Percentiles rank a stretch among this genome's conserved stretches.
Evolutionary conservation across 148 eudicot species (phyloP).

Genomic region (Chenopodium quinoa): DNA sequence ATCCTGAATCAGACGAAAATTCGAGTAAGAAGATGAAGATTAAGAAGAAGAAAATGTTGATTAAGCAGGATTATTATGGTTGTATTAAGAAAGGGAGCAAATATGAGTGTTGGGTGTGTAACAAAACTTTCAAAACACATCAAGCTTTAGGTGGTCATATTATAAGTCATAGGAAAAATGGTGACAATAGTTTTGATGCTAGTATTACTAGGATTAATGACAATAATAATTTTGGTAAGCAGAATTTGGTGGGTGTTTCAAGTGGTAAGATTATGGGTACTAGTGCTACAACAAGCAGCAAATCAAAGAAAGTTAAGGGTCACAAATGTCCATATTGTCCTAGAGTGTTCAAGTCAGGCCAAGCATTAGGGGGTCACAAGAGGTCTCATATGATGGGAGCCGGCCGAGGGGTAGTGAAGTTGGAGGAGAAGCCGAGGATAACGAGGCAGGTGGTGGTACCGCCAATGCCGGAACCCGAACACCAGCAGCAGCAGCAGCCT

Average conservation of each 20-base stretch:
- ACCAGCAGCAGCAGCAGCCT: background rate
- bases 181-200: slow-evolving; percentile 27
- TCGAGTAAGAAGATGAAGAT: slow-evolving; percentile 25
- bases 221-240: background rate
- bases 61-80: slow-evolving; percentile 29
- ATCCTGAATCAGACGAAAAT: slow-evolving; percentile 27
- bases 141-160: slow-evolving; percentile 74
- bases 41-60: slow-evolving; percentile 4
- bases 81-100: slow-evolving; percentile 31
- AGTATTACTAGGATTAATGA: background rate
- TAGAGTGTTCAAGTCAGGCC: slow-evolving; percentile 78
- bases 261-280: slow-evolving; percentile 14
- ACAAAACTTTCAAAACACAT: slow-evolving; percentile 47
- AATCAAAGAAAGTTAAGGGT: slow-evolving; percentile 54
- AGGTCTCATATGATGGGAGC: slow-evolving; percentile 74
- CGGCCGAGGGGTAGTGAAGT: background rate
- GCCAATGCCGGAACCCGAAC: slow-evolving; percentile 14
- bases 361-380: slow-evolving; percentile 97
- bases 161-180: slow-evolving; percentile 49
- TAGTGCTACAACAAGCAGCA: slow-evolving; percentile 11
- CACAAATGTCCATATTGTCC: slow-evolving; percentile 81
- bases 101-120: slow-evolving; percentile 54
- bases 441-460: background rate
- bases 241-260: background rate
- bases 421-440: background rate